Evolutionary conservation across 2,329 filamentous ascomycete genomes (phyloP).

Genomic region (Polychaeton citri): DNA sequence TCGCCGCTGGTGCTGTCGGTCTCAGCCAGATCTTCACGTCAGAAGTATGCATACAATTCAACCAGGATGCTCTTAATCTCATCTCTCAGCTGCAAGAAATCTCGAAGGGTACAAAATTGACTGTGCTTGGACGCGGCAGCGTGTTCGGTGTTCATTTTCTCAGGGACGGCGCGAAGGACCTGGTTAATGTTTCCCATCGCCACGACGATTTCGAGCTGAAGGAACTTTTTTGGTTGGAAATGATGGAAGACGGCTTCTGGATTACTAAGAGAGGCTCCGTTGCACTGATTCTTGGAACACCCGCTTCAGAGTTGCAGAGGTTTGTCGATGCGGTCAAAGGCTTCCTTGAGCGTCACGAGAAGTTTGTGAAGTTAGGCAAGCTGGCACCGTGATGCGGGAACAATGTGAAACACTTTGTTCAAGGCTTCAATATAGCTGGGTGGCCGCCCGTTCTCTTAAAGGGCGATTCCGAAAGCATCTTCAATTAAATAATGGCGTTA

Average conservation of each 20-base stretch:
- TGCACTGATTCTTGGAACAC: background rate
- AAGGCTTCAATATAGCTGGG: no score
- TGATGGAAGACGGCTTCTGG: background rate
- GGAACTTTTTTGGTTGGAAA: background rate
- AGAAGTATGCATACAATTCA: conserved; percentile 13
- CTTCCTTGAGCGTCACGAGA: conserved; percentile 1
- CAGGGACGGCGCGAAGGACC: background rate
- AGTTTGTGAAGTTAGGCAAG: background rate
- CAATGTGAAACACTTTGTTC: no score
- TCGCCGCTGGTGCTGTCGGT: conserved; percentile 37
- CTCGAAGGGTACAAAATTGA: conserved; percentile 18
- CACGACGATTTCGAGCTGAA: background rate
- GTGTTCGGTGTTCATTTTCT: conserved; percentile 7
- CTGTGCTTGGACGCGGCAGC: conserved; percentile 18
- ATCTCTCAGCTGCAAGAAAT: conserved; percentile 12
- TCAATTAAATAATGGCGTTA: no score
- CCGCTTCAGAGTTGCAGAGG: background rate
- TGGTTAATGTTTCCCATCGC: background rate
- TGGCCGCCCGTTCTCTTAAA: no score
- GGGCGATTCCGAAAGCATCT: no score
- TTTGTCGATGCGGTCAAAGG: background rate
- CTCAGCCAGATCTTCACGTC: conserved; percentile 20
- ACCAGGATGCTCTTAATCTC: conserved; percentile 15
- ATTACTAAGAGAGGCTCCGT: background rate
- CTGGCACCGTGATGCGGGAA: no score